Evolutionary conservation across 306 rosid species (phyloP), one percentile per base, ranked within the genome.

Genomic region (Hippophae rhamnoides): DNA sequence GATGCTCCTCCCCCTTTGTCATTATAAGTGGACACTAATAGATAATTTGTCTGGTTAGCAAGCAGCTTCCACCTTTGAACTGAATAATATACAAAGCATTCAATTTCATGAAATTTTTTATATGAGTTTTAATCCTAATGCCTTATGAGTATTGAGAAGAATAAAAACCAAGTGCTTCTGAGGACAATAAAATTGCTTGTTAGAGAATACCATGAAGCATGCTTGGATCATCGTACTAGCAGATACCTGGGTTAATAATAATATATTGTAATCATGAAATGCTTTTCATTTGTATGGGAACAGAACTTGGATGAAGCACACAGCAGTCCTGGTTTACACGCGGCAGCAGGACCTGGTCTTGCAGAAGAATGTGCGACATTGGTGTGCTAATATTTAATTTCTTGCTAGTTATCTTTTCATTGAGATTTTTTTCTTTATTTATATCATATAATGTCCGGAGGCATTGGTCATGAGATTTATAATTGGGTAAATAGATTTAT

Each of bases 341-440:
- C 94, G 57, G 97, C 97, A 13, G 95, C 99, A 69, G 99, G 99
- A 80, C 96, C 97, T 68, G 95, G 89, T 72, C 95, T 93, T 75
- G 83, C 84, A 23, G 99, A 93, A 82, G 99, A 93, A 79, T 93
- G 97, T 74, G 86, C 87, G 51, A 58, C 94, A 61, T 67, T 86
- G 96, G 99, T 93, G 82, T 53, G 70, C 55, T 59, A 13, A 26
- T 38, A 25, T 7, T 67, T 51, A 14, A 10, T 53, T 59, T 6
- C 25, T 56, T 52, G 58, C 56, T 54, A 52, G 66, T 52, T 43
- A 51, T 56, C 67, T 54, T 31, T 14, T 45, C 14, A 59, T 14
- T 14, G 27, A 11, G 13, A 41, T 9, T 43, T 26, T 10, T 43
- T 43, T 40, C 9, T 66, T 9, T 9, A 23, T 66, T 9, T 56